These are phyloP conservation scores for Senna siamea DNA, from an alignment of 306 rosid genomes.

Conservation along the genomic window DNA sequence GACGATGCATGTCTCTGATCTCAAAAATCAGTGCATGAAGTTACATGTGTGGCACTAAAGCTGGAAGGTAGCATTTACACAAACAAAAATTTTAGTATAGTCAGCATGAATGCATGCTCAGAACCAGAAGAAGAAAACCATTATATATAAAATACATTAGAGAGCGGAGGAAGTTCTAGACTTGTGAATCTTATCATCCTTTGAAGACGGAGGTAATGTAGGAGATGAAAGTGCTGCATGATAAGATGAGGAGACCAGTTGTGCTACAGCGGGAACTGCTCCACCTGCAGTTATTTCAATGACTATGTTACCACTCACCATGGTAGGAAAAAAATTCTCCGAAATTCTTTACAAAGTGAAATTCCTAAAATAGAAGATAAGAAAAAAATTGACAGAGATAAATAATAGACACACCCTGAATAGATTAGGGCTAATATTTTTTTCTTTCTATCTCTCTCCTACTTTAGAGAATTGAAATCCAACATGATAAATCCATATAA, in stretches of 20 bases:
- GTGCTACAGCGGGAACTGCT: conserved; percentile 66
- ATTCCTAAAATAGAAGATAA: no score
- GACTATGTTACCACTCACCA: conserved; percentile 12
- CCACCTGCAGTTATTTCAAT: conserved; percentile 58
- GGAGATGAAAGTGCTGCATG: conserved; percentile 54
- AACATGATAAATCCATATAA: not conserved
- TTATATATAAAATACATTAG: conserved; percentile 25
- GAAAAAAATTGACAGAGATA: no score
- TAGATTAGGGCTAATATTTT: no score
- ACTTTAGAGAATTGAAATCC: no score
- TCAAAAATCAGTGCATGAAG: not conserved
- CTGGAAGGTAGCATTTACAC: conserved; percentile 28
- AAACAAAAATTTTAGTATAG: not conserved
- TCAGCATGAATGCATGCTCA: not conserved
- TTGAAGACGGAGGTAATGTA: conserved; percentile 45
- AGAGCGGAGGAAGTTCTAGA: conserved; percentile 61
- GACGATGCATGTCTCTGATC: not conserved
- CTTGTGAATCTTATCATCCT: conserved; percentile 52
- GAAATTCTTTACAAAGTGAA: no score
- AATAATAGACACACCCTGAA: no score
- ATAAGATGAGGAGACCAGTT: conserved; percentile 73
- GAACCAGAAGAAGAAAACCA: not conserved
- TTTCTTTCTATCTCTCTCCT: no score
- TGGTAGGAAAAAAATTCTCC: no score
- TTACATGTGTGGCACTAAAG: not conserved